A percentile compares a stretch with the other conserved stretches of the same genome.
These are phyloP conservation scores for Acanthamoeba triangularis DNA, from an alignment of 208 protist genomes.

Conservation along the genomic window DNA sequence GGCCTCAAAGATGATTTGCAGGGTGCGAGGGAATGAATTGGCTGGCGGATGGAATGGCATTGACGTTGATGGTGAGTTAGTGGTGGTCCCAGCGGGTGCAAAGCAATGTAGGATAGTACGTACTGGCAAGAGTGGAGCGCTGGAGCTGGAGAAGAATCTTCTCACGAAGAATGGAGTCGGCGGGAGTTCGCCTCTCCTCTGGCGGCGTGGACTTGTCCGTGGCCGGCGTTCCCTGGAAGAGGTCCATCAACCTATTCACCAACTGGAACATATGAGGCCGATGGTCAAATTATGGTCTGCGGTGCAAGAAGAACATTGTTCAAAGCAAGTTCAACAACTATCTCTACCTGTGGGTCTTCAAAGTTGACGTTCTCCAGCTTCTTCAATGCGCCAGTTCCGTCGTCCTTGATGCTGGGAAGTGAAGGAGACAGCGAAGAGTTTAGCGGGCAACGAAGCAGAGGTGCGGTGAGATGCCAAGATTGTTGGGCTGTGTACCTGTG, in stretches of 20 bases:
- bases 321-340: too few species aligned
- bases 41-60: neutral
- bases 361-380: conserved; percentile 69
- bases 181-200: conserved; percentile 50
- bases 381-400: conserved; percentile 47
- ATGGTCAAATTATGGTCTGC: neutral
- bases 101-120: neutral
- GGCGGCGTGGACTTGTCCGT: conserved; percentile 74
- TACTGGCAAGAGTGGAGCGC: conserved; percentile 58
- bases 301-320: neutral
- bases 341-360: conserved; percentile 62
- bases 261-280: neutral
- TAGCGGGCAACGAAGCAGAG: neutral
- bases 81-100: too few species aligned
- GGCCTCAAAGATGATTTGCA: conserved; percentile 78
- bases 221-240: conserved; percentile 71
- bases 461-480: neutral
- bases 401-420: conserved; percentile 4
- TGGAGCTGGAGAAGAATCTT: conserved; percentile 74
- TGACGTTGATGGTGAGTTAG: too few species aligned
- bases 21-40: conserved; percentile 62
- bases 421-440: neutral
- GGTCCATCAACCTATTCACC: conserved; percentile 33
- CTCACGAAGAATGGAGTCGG: conserved; percentile 44
- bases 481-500: conserved; percentile 40